phyloP scores from a whole-genome alignment of 1,139 yeast species.

The Yamadazyma taylorii region DNA sequence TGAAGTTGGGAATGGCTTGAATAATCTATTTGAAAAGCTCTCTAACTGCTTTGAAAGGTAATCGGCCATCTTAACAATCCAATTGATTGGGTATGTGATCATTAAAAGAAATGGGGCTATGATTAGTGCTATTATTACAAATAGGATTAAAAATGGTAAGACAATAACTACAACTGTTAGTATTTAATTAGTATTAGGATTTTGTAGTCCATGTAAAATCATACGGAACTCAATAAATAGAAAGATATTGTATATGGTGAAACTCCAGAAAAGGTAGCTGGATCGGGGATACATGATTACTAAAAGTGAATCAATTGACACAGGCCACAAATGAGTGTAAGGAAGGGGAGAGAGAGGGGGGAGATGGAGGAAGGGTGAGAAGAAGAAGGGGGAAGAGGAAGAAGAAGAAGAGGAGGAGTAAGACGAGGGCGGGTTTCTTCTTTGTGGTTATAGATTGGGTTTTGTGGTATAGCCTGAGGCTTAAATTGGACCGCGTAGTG shows the following conservation, averaged over 20 bases:
- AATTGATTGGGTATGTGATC: not conserved
- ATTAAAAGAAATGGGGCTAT: not conserved
- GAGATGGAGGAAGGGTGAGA: too few species aligned
- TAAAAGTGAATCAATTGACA: too few species aligned
- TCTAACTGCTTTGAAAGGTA: not conserved
- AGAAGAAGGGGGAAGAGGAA: too few species aligned
- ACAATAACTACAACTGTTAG: not conserved
- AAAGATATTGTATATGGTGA: constrained; percentile 1
- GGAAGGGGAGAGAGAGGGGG: too few species aligned
- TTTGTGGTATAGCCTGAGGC: too few species aligned
- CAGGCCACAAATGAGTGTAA: not conserved
- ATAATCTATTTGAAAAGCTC: not conserved
- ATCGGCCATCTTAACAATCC: not conserved
- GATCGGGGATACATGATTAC: not conserved
- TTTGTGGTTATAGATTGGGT: too few species aligned
- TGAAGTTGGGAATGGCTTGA: too few species aligned
- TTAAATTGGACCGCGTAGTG: too few species aligned
- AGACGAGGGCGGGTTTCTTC: too few species aligned
- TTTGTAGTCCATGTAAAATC: not conserved
- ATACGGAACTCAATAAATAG: not conserved
- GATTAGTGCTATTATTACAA: not conserved
- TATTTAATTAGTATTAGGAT: not conserved
- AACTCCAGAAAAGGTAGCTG: not conserved
- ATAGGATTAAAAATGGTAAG: not conserved
- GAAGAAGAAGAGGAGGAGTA: too few species aligned